phyloP scores from a whole-genome alignment of 352 stramenopile species.

The Phytophthora macrochlamydospora region DNA sequence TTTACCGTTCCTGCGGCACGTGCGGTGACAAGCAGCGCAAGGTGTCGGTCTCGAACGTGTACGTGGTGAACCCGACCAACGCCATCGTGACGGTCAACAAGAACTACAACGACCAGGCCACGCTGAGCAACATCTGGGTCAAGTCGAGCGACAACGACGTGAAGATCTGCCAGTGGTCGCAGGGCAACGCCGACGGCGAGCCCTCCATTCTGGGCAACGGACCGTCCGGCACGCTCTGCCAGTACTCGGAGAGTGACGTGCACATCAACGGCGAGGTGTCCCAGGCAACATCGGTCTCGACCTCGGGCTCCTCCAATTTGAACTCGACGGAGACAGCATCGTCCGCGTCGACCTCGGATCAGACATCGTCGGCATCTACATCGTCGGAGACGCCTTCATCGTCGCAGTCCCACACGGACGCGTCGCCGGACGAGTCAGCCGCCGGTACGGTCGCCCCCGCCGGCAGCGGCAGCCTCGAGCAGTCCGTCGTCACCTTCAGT shows the following conservation, averaged over 20 bases:
- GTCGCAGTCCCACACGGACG: constrained; percentile 13
- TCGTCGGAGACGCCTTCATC: constrained; percentile 3
- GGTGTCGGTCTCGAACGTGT: neutral
- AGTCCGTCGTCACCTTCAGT: constrained; percentile 17
- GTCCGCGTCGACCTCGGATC: constrained; percentile 9
- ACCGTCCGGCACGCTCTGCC: constrained; percentile 2
- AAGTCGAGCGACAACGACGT: neutral
- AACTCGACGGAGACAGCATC: constrained; percentile 8
- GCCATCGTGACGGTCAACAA: neutral
- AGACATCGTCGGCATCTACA: constrained; percentile 6
- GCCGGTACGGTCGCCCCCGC: constrained; percentile 23
- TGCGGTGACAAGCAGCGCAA: neutral
- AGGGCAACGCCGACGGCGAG: constrained; percentile 10
- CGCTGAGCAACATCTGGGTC: neutral
- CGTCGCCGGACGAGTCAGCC: constrained; percentile 14
- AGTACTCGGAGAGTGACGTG: constrained; percentile 33
- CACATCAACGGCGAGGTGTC: constrained; percentile 29
- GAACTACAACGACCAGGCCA: constrained; percentile 2
- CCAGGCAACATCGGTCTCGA: constrained; percentile 3
- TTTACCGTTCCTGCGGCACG: constrained; percentile 1
- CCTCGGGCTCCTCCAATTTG: neutral
- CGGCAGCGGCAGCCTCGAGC: constrained; percentile 17
- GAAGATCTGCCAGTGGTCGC: constrained; percentile 8
- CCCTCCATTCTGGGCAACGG: constrained; percentile 22
- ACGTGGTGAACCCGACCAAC: neutral